phyloP scores from a whole-genome alignment of 352 stramenopile genomes.

The Pythium biforme region DNA sequence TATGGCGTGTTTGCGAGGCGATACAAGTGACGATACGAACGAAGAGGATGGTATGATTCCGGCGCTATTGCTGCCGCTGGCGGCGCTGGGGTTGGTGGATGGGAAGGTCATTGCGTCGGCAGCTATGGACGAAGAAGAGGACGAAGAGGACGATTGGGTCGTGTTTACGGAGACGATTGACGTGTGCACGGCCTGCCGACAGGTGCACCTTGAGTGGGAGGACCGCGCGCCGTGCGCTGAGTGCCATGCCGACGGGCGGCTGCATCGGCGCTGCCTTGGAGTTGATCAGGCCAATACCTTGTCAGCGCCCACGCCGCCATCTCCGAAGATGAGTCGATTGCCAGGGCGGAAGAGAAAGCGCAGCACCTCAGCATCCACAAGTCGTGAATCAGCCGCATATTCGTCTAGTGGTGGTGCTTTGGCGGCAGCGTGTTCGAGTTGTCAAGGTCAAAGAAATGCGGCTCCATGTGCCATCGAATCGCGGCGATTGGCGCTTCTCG shows the following conservation, averaged over 20 bases:
- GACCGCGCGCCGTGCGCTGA: conserved; percentile 35
- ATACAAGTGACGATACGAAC: neutral
- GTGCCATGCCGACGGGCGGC: conserved; percentile 30
- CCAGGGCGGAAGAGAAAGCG: conserved; percentile 25
- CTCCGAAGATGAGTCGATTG: neutral
- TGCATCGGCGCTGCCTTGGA: conserved; percentile 36
- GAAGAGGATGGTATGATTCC: neutral
- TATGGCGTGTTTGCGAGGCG: conserved; percentile 6
- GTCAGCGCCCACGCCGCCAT: neutral
- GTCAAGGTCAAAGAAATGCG: neutral
- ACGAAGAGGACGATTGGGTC: conserved; percentile 22
- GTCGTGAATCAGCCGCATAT: neutral
- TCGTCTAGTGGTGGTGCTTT: neutral
- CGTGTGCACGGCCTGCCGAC: conserved; percentile 54
- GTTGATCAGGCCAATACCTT: neutral
- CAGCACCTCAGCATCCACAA: neutral
- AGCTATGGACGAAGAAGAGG: conserved; percentile 6
- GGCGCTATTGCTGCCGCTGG: conserved; percentile 39
- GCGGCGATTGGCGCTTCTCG: conserved; percentile 41
- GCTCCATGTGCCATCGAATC: conserved; percentile 30
- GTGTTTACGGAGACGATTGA: conserved; percentile 45
- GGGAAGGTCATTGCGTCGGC: neutral
- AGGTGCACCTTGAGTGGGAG: conserved; percentile 41
- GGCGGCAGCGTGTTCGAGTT: neutral
- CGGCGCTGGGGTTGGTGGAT: conserved; percentile 21